Conservation (phyloP, 2,329 filamentous ascomycete genomes). For the Aschersonia sp. region DNA sequence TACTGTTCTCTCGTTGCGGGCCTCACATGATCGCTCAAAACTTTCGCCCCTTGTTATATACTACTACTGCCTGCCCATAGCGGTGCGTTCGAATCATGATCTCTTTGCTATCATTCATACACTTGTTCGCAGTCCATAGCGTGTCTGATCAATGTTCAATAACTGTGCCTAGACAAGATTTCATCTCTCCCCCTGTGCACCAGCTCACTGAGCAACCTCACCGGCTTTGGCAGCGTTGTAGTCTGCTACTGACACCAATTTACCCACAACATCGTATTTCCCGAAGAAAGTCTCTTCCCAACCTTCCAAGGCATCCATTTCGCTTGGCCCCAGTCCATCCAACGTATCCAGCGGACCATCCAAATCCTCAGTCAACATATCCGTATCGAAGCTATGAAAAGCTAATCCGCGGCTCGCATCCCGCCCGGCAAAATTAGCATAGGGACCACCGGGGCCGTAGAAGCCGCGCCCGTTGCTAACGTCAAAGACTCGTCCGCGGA, state of each 20-base stretch:
- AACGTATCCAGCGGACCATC: constrained; percentile 70
- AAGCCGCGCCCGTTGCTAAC: constrained; percentile 79
- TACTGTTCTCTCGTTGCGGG: too few species aligned
- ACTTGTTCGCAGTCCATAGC: too few species aligned
- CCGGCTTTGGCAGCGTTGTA: constrained; percentile 9
- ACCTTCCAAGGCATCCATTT: constrained; percentile 69
- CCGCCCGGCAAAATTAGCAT: constrained; percentile 88
- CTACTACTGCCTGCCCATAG: too few species aligned
- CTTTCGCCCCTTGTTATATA: too few species aligned
- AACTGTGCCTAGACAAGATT: too few species aligned
- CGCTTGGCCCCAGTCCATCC: constrained; percentile 54
- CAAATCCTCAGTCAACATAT: constrained; percentile 87
- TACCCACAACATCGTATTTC: constrained; percentile 93
- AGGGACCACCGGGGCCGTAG: constrained; percentile 90
- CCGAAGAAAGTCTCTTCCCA: constrained; percentile 91
- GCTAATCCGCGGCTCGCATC: constrained; percentile 84
- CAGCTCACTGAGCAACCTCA: neutral
- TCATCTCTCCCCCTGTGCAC: too few species aligned
- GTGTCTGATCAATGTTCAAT: too few species aligned
- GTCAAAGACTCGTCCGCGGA: constrained; percentile 84
- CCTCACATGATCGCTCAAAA: too few species aligned
- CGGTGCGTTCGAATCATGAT: too few species aligned
- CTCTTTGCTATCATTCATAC: too few species aligned
- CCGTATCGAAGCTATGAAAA: constrained; percentile 82
- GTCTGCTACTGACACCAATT: constrained; percentile 47